phyloP scores from a whole-genome alignment of 139 green algal species.

The Chlorella sorokiniana region DNA sequence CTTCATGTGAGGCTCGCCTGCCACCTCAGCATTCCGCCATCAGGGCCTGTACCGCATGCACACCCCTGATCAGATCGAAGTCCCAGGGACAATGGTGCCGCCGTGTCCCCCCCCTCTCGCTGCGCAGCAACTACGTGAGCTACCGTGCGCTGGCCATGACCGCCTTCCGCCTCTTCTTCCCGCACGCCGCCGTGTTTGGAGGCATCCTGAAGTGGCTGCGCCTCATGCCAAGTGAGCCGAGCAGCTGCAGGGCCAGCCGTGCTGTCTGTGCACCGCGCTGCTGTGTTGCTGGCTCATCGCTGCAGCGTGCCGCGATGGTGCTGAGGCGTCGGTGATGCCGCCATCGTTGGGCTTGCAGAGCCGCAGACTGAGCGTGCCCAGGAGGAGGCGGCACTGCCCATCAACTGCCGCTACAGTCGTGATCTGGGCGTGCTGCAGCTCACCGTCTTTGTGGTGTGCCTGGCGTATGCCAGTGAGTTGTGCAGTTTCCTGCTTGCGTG shows the following conservation, averaged over 20 bases:
- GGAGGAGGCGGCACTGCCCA: slow-evolving; percentile 13
- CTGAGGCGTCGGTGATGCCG: not conserved
- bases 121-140: slow-evolving; percentile 5
- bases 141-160: slow-evolving; percentile 14
- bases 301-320: not conserved
- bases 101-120: not conserved
- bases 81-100: too few relatives aligned
- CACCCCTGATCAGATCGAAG: too few relatives aligned
- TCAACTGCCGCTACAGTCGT: slow-evolving; percentile 41
- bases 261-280: not conserved
- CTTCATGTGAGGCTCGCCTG: slow-evolving; percentile 57
- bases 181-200: slow-evolving; percentile 25
- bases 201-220: slow-evolving; percentile 35
- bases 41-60: too few relatives aligned
- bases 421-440: slow-evolving; percentile 41
- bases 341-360: slow-evolving; percentile 3
- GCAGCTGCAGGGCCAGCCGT: not conserved
- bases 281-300: not conserved
- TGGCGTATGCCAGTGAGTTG: not conserved
- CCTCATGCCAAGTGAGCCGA: slow-evolving; percentile 7
- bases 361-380: slow-evolving; percentile 32
- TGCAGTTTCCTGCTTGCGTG: too few relatives aligned
- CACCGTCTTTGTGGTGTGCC: slow-evolving; percentile 21
- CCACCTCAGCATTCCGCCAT: too few relatives aligned
- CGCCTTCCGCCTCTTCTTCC: slow-evolving; percentile 54